Evolutionary conservation across 768 basidiomycete species (phyloP).

Genomic region (Serendipita indica): DNA sequence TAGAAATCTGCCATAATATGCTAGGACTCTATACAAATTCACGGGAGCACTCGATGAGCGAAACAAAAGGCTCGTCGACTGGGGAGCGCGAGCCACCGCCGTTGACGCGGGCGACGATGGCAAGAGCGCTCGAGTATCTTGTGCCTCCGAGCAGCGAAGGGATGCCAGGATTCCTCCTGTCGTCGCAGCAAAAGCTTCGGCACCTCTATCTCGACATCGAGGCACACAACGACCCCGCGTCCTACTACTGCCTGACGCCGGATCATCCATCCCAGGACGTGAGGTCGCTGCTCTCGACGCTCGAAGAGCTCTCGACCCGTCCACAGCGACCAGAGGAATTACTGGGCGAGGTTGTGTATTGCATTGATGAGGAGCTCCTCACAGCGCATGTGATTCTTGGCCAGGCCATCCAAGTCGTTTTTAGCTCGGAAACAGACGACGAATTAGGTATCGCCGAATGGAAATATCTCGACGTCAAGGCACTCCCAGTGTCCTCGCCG

Average conservation of each 20-base stretch:
- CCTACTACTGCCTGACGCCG: constrained; percentile 1
- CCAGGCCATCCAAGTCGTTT: not conserved
- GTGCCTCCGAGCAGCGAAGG: not conserved
- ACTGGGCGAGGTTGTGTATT: not conserved
- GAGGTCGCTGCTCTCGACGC: not conserved
- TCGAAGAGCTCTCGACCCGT: not conserved
- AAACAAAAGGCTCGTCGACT: not conserved
- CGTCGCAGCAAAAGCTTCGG: not conserved
- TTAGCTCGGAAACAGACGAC: not conserved
- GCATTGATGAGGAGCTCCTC: not conserved
- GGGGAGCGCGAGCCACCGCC: not conserved
- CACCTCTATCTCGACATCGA: not conserved
- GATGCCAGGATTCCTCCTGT: not conserved
- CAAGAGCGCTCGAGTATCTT: not conserved
- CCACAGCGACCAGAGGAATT: not conserved
- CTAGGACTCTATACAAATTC: not conserved
- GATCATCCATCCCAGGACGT: not conserved
- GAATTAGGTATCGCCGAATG: not conserved
- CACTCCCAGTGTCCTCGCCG: not conserved
- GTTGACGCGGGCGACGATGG: constrained; percentile 1
- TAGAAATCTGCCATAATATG: not conserved
- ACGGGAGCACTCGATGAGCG: not conserved
- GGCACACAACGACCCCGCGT: not conserved
- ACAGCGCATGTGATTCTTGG: not conserved
- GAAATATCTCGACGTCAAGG: constrained; percentile 7